Conservation (phyloP, 495 filamentous ascomycete genomes). For the Penicillium odoratum region DNA sequence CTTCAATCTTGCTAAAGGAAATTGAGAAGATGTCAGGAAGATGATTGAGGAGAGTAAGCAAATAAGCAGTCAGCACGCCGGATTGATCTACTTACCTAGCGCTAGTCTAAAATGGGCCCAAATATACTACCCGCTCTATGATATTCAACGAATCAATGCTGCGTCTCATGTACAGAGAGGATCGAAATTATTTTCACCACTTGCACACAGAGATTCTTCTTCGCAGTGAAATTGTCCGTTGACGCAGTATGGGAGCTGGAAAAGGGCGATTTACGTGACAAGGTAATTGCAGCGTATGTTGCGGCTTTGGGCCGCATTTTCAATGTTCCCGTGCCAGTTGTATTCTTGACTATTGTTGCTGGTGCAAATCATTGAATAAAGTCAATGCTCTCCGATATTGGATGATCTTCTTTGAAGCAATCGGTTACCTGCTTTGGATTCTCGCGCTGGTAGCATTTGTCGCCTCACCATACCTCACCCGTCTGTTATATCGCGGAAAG, state of each 20-base stretch:
- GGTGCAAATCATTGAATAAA: not conserved
- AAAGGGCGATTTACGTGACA: not conserved
- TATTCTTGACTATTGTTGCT: not conserved
- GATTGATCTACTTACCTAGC: too few species aligned
- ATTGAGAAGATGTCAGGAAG: too few species aligned
- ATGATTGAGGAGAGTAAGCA: too few species aligned
- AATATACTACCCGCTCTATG: too few species aligned
- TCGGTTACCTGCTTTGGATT: not conserved
- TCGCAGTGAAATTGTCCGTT: not conserved
- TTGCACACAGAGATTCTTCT: too few species aligned
- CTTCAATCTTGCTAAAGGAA: too few species aligned
- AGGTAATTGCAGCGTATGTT: not conserved
- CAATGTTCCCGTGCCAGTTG: not conserved
- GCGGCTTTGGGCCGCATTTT: not conserved
- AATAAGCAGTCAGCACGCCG: too few species aligned
- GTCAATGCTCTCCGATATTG: not conserved
- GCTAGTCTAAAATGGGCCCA: too few species aligned
- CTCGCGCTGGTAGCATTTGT: not conserved
- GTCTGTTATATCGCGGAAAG: not conserved
- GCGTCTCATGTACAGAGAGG: too few species aligned
- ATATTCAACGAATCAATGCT: too few species aligned
- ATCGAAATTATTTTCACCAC: too few species aligned
- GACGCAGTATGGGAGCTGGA: not conserved
- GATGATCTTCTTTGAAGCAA: not conserved
- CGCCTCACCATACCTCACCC: not conserved